A percentile compares a stretch with the other conserved stretches of the same genome.
These are phyloP conservation scores for Acanthamoeba rhysodes DNA, from an alignment of 208 protist genomes.

Conservation along the genomic window DNA sequence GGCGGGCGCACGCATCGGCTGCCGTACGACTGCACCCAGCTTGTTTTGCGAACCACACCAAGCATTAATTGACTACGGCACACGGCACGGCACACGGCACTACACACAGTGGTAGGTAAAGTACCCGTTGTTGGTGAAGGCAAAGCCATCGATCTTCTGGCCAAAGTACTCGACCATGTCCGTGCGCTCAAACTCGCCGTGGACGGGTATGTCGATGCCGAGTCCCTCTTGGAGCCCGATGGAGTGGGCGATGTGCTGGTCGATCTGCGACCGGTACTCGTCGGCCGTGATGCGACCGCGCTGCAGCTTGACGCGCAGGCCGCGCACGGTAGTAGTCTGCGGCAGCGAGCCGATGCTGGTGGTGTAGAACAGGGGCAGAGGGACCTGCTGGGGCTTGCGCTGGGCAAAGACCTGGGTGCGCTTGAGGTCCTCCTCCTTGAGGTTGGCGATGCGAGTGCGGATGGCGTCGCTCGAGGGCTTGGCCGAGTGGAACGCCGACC, in stretches of 20 bases:
- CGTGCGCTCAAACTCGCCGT: constrained; percentile 94
- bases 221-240: constrained; percentile 92
- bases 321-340: constrained; percentile 92
- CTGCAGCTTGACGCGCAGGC: constrained; percentile 88
- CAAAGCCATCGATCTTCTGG: constrained; percentile 92
- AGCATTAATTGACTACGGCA: not conserved
- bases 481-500: constrained; percentile 38
- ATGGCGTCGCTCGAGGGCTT: constrained; percentile 76
- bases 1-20: constrained; percentile 93
- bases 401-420: constrained; percentile 78
- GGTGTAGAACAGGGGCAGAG: constrained; percentile 91
- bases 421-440: constrained; percentile 75
- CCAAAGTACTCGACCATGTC: constrained; percentile 96
- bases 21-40: constrained; percentile 86
- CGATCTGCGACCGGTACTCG: constrained; percentile 90
- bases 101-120: constrained; percentile 84
- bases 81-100: constrained; percentile 66
- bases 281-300: constrained; percentile 86
- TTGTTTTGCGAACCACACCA: not conserved
- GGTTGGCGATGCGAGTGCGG: constrained; percentile 11
- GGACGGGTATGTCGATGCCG: constrained; percentile 93
- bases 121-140: constrained; percentile 92
- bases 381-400: constrained; percentile 85
- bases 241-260: constrained; percentile 91
- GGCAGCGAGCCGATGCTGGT: constrained; percentile 95